A percentile compares a stretch with the other conserved stretches of the same genome.
phyloP scores from a whole-genome alignment of 108 stramenopile species.

The Skeletonema tropicum region DNA sequence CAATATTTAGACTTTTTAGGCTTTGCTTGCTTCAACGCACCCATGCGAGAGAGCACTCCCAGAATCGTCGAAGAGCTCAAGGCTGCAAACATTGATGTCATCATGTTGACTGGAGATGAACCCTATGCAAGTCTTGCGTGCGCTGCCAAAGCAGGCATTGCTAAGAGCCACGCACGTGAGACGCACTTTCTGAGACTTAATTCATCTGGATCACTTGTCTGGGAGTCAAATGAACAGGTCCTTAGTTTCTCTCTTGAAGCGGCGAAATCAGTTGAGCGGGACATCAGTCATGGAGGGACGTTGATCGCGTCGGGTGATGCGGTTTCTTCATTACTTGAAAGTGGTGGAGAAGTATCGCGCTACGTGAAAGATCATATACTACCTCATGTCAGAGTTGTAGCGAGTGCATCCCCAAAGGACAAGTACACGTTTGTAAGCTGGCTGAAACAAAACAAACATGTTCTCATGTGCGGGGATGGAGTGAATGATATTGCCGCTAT shows the following conservation, averaged over 20 bases:
- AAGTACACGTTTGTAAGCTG: conserved; percentile 48
- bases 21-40: conserved; percentile 66
- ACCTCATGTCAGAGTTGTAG: conserved; percentile 45
- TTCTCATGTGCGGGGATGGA: conserved; percentile 82
- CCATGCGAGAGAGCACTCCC: conserved; percentile 52
- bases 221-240: conserved; percentile 18
- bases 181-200: conserved; percentile 47
- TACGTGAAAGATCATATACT: conserved; percentile 14
- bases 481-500: conserved; percentile 93
- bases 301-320: conserved; percentile 55
- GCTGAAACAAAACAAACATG: conserved; percentile 40
- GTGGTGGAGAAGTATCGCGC: conserved; percentile 9
- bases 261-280: conserved; percentile 8
- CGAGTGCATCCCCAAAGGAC: conserved; percentile 59
- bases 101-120: conserved; percentile 75
- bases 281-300: conserved; percentile 21
- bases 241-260: conserved; percentile 12
- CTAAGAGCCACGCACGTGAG: conserved; percentile 8
- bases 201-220: conserved; percentile 2
- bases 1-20: conserved; percentile 42
- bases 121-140: conserved; percentile 53
- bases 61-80: conserved; percentile 56
- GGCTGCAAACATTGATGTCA: conserved; percentile 41
- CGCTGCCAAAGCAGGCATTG: conserved; percentile 46
- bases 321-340: conserved; percentile 43